Conservation (phyloP, 139 green algal species). For the Chlamydomonas sphaeroides region DNA sequence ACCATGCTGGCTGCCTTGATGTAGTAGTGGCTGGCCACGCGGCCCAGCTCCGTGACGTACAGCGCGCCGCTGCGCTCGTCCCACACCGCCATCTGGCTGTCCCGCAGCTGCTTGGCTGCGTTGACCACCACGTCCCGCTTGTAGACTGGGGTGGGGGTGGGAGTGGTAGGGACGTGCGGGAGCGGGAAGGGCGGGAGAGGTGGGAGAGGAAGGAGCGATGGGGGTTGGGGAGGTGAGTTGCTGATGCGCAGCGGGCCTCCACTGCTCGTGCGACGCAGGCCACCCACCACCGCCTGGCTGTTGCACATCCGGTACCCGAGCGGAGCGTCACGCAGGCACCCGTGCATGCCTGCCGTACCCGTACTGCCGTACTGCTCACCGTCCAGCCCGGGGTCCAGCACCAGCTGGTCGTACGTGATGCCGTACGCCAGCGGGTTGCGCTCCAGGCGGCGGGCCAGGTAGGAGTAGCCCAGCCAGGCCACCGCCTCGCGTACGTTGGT, state of each 20-base stretch:
- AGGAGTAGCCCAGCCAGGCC: slow-evolving; percentile 97
- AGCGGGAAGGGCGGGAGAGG: too few relatives aligned
- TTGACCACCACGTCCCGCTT: slow-evolving; percentile 61
- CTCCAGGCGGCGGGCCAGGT: slow-evolving; percentile 92
- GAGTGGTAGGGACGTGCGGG: too few relatives aligned
- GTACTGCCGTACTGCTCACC: not conserved
- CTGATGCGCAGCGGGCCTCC: too few relatives aligned
- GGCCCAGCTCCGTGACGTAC: slow-evolving; percentile 94
- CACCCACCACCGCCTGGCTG: too few relatives aligned
- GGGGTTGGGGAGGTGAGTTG: too few relatives aligned
- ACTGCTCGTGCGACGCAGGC: too few relatives aligned
- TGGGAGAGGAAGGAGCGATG: too few relatives aligned
- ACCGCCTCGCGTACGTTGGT: slow-evolving; percentile 91
- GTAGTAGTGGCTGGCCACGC: slow-evolving; percentile 95
- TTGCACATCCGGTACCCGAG: too few relatives aligned
- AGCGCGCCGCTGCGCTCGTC: slow-evolving; percentile 87
- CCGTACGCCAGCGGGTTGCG: slow-evolving; percentile 95
- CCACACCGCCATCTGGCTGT: slow-evolving; percentile 88
- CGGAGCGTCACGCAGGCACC: too few relatives aligned
- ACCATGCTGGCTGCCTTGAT: slow-evolving; percentile 74
- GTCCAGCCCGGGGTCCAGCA: slow-evolving; percentile 45
- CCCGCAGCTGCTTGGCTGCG: slow-evolving; percentile 53
- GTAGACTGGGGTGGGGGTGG: slow-evolving; percentile 64
- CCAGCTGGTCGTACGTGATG: slow-evolving; percentile 88
- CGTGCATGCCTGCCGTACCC: too few relatives aligned